A percentile compares a stretch with the other conserved stretches of the same genome.
phyloP scores from a whole-genome alignment of 441 rosid species.

The Arabidopsis lyrata region DNA sequence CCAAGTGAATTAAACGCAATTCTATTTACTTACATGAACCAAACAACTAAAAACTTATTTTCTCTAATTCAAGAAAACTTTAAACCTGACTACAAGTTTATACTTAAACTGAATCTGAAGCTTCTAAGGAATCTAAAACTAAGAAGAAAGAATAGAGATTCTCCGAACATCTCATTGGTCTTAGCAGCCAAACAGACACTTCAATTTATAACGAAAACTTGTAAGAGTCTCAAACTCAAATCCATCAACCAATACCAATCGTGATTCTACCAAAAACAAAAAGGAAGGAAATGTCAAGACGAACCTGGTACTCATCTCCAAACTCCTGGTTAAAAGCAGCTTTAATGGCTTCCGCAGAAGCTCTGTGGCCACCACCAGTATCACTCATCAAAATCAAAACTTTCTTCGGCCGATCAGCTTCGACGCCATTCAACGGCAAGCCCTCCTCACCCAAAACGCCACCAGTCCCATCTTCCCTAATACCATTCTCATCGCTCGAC shows the following conservation, averaged over 20 bases:
- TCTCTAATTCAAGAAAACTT: constrained; percentile 15
- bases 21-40: constrained; percentile 1
- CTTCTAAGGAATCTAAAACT: neutral
- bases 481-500: constrained; percentile 56
- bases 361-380: constrained; percentile 97
- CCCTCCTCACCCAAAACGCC: constrained; percentile 67
- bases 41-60: neutral
- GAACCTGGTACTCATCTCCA: constrained; percentile 89
- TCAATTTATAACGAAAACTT: neutral
- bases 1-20: constrained; percentile 5
- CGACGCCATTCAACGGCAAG: constrained; percentile 59
- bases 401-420: constrained; percentile 63
- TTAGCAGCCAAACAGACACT: neutral
- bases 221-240: neutral
- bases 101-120: neutral
- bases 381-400: constrained; percentile 97
- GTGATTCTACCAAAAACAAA: neutral
- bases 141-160: neutral
- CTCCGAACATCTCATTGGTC: neutral
- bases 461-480: constrained; percentile 52
- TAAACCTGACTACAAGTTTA: neutral
- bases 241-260: neutral
- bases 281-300: constrained; percentile 8
- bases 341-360: constrained; percentile 96
- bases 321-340: constrained; percentile 81